phyloP scores from a whole-genome alignment of 768 basidiomycete species.

The Holtermannia corniformis region DNA sequence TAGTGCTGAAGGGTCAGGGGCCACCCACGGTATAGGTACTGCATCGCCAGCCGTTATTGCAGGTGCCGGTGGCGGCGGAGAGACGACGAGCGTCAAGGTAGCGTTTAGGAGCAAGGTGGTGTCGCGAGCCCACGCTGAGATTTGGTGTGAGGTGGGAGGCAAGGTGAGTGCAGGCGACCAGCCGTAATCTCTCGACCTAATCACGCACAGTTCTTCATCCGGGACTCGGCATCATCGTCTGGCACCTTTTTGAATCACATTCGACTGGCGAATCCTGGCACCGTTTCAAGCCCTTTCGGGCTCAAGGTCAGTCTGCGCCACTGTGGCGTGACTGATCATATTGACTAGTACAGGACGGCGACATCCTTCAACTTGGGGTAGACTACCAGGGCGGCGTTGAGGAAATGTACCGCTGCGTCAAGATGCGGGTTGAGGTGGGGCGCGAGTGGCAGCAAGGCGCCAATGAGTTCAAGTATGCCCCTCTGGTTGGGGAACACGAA shows the following conservation, averaged over 20 bases:
- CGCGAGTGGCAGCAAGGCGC: constrained; percentile 81
- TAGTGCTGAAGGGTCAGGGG: background rate
- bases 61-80: constrained; percentile 40
- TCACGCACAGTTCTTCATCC: constrained; percentile 62
- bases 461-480: constrained; percentile 80
- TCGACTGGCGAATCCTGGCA: constrained; percentile 69
- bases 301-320: constrained; percentile 47
- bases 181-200: background rate
- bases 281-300: constrained; percentile 64
- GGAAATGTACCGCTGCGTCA: constrained; percentile 94
- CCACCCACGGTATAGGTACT: constrained; percentile 1
- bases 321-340: background rate
- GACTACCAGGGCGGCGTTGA: constrained; percentile 96
- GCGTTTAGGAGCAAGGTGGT: constrained; percentile 96
- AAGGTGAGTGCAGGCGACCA: constrained; percentile 34
- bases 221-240: constrained; percentile 77
- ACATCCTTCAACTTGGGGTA: constrained; percentile 87
- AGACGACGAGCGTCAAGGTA: constrained; percentile 62
- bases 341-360: constrained; percentile 54
- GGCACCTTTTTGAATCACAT: constrained; percentile 96
- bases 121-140: constrained; percentile 84
- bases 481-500: background rate
- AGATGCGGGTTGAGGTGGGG: constrained; percentile 82
- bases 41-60: constrained; percentile 6
- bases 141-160: constrained; percentile 56